A percentile compares a stretch with the other conserved stretches of the same genome.
phyloP scores from a whole-genome alignment of 1,139 yeast species.

The Suhomyces chickasaworum region DNA sequence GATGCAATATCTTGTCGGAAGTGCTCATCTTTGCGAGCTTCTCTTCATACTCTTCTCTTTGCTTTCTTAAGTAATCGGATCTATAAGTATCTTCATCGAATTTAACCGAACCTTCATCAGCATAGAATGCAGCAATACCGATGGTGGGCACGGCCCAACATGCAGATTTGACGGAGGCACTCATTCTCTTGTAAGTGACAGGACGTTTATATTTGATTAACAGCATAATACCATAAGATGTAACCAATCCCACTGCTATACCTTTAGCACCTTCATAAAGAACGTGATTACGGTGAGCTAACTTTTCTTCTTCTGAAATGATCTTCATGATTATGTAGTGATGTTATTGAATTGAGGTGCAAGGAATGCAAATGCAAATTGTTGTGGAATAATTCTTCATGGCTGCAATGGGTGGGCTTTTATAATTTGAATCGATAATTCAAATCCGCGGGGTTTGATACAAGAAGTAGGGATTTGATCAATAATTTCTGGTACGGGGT shows the following conservation, averaged over 20 bases:
- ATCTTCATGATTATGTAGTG: conserved; percentile 35
- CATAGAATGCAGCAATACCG: conserved; percentile 43
- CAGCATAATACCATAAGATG: conserved; percentile 36
- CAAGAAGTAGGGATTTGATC: not conserved
- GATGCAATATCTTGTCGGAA: conserved; percentile 34
- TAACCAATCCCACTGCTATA: conserved; percentile 36
- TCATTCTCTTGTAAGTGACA: conserved; percentile 35
- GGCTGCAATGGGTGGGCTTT: not conserved
- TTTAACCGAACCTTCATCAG: conserved; percentile 51
- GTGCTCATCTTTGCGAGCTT: conserved; percentile 20
- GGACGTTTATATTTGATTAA: conserved; percentile 39
- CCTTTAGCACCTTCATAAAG: conserved; percentile 45
- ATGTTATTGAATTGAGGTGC: too few relatives aligned
- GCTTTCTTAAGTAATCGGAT: conserved; percentile 30
- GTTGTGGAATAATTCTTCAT: not conserved
- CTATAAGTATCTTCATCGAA: conserved; percentile 45
- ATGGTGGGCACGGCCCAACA: conserved; percentile 46
- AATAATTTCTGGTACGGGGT: not conserved
- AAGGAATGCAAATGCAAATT: not conserved
- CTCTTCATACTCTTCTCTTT: conserved; percentile 19
- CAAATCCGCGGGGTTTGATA: not conserved
- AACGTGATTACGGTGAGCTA: conserved; percentile 43
- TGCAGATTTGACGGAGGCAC: conserved; percentile 42
- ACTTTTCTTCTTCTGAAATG: conserved; percentile 40
- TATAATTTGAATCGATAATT: not conserved